Percentiles rank a stretch among this genome's conserved stretches.
These are phyloP conservation scores for Filobasidium floriforme DNA, from an alignment of 768 basidiomycete genomes.

Conservation along the genomic window DNA sequence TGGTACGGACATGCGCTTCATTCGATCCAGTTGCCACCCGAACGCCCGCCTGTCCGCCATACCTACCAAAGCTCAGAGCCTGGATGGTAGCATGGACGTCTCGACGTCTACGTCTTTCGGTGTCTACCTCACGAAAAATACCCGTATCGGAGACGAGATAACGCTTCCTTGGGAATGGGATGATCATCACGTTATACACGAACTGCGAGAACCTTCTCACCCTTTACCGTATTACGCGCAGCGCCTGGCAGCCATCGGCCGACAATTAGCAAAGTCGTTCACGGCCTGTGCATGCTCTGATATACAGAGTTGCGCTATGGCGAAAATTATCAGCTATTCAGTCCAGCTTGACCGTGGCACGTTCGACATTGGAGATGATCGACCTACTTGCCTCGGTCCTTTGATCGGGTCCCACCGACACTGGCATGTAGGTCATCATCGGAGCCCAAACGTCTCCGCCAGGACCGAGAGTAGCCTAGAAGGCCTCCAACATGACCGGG, in stretches of 20 bases:
- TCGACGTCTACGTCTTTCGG: constrained; percentile 55
- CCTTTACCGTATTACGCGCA: neutral
- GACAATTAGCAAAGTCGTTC: neutral
- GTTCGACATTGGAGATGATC: no score
- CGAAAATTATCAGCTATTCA: no score
- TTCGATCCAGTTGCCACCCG: constrained; percentile 59
- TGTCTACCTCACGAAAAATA: constrained; percentile 67
- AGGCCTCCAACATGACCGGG: no score
- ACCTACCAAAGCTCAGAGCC: constrained; percentile 34
- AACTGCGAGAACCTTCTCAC: neutral
- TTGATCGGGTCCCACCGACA: no score
- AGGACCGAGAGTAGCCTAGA: no score
- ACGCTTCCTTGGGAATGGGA: constrained; percentile 96
- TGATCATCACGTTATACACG: constrained; percentile 76
- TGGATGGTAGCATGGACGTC: constrained; percentile 12
- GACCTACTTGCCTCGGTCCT: no score
- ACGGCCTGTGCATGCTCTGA: neutral
- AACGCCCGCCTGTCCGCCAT: constrained; percentile 58
- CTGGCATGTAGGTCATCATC: no score
- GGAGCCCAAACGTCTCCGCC: no score
- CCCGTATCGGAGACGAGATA: constrained; percentile 74
- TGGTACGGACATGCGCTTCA: constrained; percentile 60
- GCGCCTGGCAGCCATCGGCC: neutral
- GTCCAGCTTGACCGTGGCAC: no score
- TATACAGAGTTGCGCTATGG: no score